phyloP scores from a whole-genome alignment of 768 basidiomycete genomes.

The Boletellus ananiceps region DNA sequence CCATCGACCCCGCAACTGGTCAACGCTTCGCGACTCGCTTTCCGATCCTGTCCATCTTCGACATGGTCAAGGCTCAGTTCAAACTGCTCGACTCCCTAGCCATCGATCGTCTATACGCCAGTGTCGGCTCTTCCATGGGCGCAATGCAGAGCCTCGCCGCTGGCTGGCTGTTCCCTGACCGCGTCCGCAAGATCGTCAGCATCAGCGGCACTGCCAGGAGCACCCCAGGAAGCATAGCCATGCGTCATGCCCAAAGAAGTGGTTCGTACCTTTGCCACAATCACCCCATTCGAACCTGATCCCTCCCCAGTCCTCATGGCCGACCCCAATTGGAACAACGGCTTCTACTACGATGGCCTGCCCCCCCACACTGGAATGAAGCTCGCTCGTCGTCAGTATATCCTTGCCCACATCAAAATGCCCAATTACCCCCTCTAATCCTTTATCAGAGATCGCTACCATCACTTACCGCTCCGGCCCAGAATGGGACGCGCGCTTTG shows the following conservation, averaged over 20 bases:
- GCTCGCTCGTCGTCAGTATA: constrained; percentile 82
- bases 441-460: constrained; percentile 83
- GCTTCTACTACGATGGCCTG: constrained; percentile 93
- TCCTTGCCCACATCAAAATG: background rate
- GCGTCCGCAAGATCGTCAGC: constrained; percentile 86
- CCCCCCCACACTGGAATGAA: constrained; percentile 99
- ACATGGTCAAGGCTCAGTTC: constrained; percentile 96
- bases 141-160: constrained; percentile 96
- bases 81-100: constrained; percentile 77
- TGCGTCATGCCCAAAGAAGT: constrained; percentile 94
- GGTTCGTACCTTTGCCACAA: constrained; percentile 43
- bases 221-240: constrained; percentile 87
- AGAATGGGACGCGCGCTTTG: constrained; percentile 99
- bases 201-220: constrained; percentile 95
- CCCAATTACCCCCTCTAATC: background rate
- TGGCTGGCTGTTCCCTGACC: constrained; percentile 86
- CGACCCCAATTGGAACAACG: constrained; percentile 98
- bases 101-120: constrained; percentile 84
- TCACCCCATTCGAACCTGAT: background rate
- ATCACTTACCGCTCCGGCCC: constrained; percentile 99
- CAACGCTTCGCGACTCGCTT: constrained; percentile 85
- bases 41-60: constrained; percentile 89
- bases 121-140: constrained; percentile 94
- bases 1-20: constrained; percentile 63
- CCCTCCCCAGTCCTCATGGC: constrained; percentile 83